Evolutionary conservation across 225 moss, liverwort and hornwort genomes (phyloP).

Genomic region (Pseudisothecium myosuroides): DNA sequence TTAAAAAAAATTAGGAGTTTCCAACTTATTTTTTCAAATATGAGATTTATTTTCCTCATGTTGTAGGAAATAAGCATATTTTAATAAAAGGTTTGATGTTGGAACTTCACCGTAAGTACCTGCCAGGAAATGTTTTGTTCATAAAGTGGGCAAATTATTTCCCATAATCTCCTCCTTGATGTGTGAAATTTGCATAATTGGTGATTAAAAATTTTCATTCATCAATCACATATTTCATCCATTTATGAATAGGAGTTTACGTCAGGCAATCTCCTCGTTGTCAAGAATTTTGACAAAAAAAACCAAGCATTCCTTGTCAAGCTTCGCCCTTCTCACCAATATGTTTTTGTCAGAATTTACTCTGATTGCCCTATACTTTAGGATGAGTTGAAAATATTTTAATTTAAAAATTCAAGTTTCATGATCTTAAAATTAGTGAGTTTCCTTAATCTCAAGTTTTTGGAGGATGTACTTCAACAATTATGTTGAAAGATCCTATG

Average conservation of each 20-base stretch:
- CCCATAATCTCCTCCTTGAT: too few species aligned
- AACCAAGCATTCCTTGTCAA: too few species aligned
- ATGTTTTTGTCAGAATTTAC: too few species aligned
- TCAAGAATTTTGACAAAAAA: too few species aligned
- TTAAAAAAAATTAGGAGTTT: neutral
- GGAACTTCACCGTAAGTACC: too few species aligned
- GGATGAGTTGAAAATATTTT: neutral
- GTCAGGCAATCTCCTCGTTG: too few species aligned
- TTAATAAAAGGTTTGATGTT: accelerated
- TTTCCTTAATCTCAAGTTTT: neutral
- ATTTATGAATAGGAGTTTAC: too few species aligned
- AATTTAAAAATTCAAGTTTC: neutral
- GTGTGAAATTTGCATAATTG: accelerated
- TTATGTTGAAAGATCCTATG: accelerated
- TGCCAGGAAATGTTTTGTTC: too few species aligned
- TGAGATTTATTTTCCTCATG: neutral
- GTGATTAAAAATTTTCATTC: too few species aligned
- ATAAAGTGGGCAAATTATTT: too few species aligned
- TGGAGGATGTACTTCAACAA: neutral
- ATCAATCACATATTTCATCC: too few species aligned
- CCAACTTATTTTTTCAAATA: neutral
- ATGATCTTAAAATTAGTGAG: neutral
- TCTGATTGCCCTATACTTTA: neutral
- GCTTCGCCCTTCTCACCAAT: too few species aligned
- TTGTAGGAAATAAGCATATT: neutral